phyloP scores from a whole-genome alignment of 2,329 filamentous ascomycete species.

The Pestalotiopsis sp. region DNA sequence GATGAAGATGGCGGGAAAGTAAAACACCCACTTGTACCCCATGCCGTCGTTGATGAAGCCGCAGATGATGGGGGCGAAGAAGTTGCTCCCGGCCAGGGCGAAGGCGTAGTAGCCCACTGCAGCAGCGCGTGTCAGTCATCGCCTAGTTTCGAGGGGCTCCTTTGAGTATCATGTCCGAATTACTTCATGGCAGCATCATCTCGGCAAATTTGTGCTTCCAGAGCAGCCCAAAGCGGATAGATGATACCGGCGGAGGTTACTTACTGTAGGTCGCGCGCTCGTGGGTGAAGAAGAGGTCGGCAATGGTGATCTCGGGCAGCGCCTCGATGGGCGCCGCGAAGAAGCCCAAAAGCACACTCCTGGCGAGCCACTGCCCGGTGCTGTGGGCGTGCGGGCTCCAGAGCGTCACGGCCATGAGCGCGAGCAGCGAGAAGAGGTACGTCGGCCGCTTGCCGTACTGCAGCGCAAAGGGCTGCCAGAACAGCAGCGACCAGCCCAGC shows the following conservation, averaged over 20 bases:
- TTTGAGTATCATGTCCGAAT: no score
- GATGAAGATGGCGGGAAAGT: constrained; percentile 43
- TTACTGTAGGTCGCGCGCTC: constrained; percentile 42
- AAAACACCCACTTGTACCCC: constrained; percentile 46
- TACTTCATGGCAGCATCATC: no score
- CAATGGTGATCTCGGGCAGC: constrained; percentile 45
- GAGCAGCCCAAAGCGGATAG: no score
- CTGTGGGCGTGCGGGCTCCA: constrained; percentile 41
- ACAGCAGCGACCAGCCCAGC: constrained; percentile 46
- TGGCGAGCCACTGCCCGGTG: constrained; percentile 47
- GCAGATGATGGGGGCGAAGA: constrained; percentile 46
- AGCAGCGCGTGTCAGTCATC: no score
- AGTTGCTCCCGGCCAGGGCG: constrained; percentile 41
- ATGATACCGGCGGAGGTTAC: no score
- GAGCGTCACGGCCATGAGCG: constrained; percentile 34
- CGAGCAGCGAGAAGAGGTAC: constrained; percentile 39
- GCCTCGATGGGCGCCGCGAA: constrained; percentile 48
- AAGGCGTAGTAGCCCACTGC: constrained; percentile 42
- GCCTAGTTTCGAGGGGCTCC: no score
- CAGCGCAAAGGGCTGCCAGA: constrained; percentile 51
- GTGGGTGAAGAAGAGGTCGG: constrained; percentile 44
- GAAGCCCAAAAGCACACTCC: constrained; percentile 45
- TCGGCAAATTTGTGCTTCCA: no score
- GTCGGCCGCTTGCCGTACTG: constrained; percentile 45
- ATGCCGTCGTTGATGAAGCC: constrained; percentile 46